Percentiles rank a stretch among this genome's conserved stretches.
These are phyloP conservation scores for Yamadazyma epiphylla DNA, from an alignment of 1,139 yeast genomes.

Conservation along the genomic window DNA sequence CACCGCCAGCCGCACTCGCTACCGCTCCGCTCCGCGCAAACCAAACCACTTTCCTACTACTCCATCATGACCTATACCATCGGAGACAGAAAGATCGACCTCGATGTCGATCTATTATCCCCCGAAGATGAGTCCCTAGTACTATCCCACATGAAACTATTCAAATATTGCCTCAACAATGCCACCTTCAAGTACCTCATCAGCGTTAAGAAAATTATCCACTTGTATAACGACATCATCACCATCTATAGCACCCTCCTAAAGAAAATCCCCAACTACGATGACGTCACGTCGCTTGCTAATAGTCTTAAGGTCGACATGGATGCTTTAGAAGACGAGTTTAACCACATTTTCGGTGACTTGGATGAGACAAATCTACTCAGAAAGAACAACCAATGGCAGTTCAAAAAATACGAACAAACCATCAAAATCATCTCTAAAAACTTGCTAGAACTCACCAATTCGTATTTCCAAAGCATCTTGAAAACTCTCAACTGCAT, in stretches of 20 bases:
- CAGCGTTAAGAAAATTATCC: slow-evolving; percentile 29
- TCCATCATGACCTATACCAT: slow-evolving; percentile 38
- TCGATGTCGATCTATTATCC: slow-evolving; percentile 17
- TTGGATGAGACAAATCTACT: slow-evolving; percentile 6
- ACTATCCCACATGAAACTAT: slow-evolving; percentile 25
- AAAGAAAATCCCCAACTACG: slow-evolving; percentile 39
- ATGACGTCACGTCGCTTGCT: slow-evolving; percentile 38
- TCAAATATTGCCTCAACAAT: slow-evolving; percentile 32
- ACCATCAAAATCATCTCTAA: slow-evolving; percentile 19
- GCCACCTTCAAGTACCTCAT: slow-evolving; percentile 26
- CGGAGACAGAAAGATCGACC: slow-evolving; percentile 25
- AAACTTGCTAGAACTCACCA: slow-evolving; percentile 18
- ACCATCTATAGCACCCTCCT: slow-evolving; percentile 40
- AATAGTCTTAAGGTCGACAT: slow-evolving; percentile 20
- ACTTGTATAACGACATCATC: slow-evolving; percentile 35
- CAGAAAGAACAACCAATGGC: slow-evolving; percentile 22
- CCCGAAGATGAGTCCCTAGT: slow-evolving; percentile 24
- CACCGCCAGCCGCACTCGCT: too few relatives aligned
- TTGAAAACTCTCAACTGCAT: slow-evolving; percentile 26
- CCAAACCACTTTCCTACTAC: slow-evolving; percentile 1
- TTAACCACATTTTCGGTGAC: slow-evolving; percentile 26
- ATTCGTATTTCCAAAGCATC: slow-evolving; percentile 20
- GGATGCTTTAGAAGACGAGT: slow-evolving; percentile 29
- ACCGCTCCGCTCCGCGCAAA: too few relatives aligned
- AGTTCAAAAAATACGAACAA: slow-evolving; percentile 23